Base-by-base conservation (phyloP, 139 green algal species). In the Monoraphidium neglectum region DNA sequence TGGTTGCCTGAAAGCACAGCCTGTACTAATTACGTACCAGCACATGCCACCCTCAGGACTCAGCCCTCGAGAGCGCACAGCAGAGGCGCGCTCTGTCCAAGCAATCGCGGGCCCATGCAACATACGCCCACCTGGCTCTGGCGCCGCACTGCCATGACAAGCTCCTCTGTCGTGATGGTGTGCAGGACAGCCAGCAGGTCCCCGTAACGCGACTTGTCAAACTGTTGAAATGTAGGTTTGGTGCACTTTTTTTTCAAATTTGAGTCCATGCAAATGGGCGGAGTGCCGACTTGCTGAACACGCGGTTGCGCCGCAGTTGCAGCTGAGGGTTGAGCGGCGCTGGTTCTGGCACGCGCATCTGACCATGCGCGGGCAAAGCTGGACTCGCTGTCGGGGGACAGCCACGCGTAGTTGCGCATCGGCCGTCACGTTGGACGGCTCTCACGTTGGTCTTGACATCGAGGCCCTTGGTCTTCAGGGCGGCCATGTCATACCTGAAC, bases 111-210 rank as follows among this genome's bases (percentile, higher is more conserved):
- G 30, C 4, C 28, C 51, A 60, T 18, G 18, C 18, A 21, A 18
- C 51, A 8, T 13, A 4, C 62, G 6, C 62, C 4, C n/a, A 86
- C 85, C 82, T 90, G 85, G 79, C 79, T 86, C 75, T 90, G 92
- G 13, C 94, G 65, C 24, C 94, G 81, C 33, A 98, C 91, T 3
- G 91, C 90, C 93, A 97, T 98, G 68, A 98, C 91, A 37, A 98
- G 86, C 80, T 98, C 94, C 62, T 97, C 90, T 75, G 95, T 65
- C 1, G 79, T 86, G 80, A 97, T 95, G 74, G 65, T 84, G 66
- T 91, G 77, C 74, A 97, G 90, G 76, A 72, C 90, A 62, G 59
- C 62, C 51, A 93, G 79, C 76, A 98, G 86, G 57, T 93, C 90
- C 0, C 32, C 53, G 78, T 98, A 98, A 76, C 88, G 78, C 40